phyloP scores from a whole-genome alignment of 139 green algal genomes.

The Marvania coccoides region DNA sequence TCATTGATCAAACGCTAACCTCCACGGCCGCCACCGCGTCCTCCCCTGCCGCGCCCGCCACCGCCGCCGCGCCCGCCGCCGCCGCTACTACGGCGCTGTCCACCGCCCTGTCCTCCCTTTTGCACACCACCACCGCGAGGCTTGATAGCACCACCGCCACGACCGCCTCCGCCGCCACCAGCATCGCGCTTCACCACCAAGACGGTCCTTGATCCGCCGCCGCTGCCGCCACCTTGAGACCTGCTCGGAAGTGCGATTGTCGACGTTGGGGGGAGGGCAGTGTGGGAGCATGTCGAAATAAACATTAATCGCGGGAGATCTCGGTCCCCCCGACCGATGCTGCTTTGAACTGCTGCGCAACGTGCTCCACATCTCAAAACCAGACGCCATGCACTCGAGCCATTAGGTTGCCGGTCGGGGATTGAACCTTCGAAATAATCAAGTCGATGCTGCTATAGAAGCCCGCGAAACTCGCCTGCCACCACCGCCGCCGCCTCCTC shows the following conservation, averaged over 20 bases:
- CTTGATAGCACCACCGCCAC: slow-evolving; percentile 2
- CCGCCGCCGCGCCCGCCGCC: neutral
- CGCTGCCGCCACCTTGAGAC: too few relatives aligned
- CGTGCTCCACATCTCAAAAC: too few relatives aligned
- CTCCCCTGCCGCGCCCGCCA: neutral
- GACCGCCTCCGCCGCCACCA: neutral
- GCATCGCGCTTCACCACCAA: neutral
- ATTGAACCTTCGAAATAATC: too few relatives aligned
- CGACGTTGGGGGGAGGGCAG: neutral
- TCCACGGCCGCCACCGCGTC: neutral
- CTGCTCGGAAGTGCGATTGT: neutral
- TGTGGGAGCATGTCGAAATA: too few relatives aligned
- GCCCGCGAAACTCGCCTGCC: too few relatives aligned
- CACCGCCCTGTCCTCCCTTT: neutral
- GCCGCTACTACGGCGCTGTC: neutral
- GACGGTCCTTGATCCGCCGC: neutral
- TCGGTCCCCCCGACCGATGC: too few relatives aligned
- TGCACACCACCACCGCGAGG: slow-evolving; percentile 2
- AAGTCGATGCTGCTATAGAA: too few relatives aligned
- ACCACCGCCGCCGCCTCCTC: neutral
- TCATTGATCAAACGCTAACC: neutral
- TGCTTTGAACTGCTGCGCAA: too few relatives aligned
- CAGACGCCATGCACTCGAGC: too few relatives aligned
- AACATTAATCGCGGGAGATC: too few relatives aligned
- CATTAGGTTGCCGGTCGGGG: too few relatives aligned